Conservation (phyloP, 1,284 basidiomycete species). For the Puccinia novopanici region DNA sequence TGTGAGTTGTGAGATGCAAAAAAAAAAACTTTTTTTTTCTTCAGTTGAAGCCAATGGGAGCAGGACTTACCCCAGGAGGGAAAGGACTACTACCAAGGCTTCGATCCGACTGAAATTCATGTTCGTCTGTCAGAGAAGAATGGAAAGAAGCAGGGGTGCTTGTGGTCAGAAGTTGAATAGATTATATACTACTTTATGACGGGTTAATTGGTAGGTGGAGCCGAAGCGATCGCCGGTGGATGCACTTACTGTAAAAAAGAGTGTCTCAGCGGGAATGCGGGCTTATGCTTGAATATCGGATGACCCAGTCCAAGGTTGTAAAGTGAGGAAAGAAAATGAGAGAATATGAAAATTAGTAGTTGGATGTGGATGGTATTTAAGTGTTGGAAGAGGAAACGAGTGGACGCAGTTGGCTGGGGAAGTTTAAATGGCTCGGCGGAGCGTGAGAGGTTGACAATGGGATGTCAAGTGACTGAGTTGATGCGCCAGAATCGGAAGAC, state of each 20-base stretch:
- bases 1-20: too few species aligned
- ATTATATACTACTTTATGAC: too few species aligned
- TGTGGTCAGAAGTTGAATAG: too few species aligned
- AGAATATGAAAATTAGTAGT: too few species aligned
- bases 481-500: too few species aligned
- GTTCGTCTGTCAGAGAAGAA: background rate
- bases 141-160: background rate
- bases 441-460: too few species aligned
- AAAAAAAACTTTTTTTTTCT: too few species aligned
- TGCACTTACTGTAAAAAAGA: background rate
- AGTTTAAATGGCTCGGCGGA: too few species aligned
- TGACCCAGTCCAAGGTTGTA: background rate
- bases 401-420: background rate
- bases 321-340: background rate
- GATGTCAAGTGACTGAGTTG: too few species aligned
- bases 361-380: too few species aligned
- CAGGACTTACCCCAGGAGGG: background rate
- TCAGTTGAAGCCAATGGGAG: background rate
- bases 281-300: background rate
- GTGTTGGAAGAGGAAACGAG: background rate
- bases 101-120: conserved; percentile 7
- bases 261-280: background rate
- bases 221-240: too few species aligned
- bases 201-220: too few species aligned
- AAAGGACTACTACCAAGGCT: background rate